Percentiles rank a stretch among this genome's conserved stretches.
Evolutionary conservation across 306 rosid species (phyloP).

Genomic region (Fagus crenata): DNA sequence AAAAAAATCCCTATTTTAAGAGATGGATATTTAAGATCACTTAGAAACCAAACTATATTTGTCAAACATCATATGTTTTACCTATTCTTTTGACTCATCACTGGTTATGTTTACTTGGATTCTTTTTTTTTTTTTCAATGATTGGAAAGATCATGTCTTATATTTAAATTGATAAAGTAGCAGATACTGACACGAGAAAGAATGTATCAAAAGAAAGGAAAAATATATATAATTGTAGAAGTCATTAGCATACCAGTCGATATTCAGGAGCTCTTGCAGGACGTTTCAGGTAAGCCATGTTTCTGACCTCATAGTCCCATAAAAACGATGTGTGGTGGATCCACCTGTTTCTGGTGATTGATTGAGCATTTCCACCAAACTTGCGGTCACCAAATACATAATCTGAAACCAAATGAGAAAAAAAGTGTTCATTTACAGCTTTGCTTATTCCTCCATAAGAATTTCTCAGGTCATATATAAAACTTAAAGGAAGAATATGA

Average conservation of each 20-base stretch:
- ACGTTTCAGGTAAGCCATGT: slow-evolving; percentile 84
- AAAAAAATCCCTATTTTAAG: not conserved
- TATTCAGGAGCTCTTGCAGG: slow-evolving; percentile 75
- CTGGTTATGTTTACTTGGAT: not conserved
- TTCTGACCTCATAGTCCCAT: slow-evolving; percentile 76
- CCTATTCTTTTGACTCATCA: not conserved
- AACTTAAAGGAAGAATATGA: not conserved
- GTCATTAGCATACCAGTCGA: slow-evolving; percentile 55
- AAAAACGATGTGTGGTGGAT: slow-evolving; percentile 95
- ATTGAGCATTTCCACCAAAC: slow-evolving; percentile 98
- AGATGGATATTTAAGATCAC: not conserved
- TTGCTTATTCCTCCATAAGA: slow-evolving; percentile 10
- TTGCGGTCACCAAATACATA: slow-evolving; percentile 80
- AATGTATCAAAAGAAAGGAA: not conserved
- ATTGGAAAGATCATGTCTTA: not conserved
- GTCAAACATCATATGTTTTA: not conserved
- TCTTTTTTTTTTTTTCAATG: not conserved
- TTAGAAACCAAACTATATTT: not conserved
- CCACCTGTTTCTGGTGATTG: slow-evolving; percentile 86
- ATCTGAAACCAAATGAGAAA: slow-evolving; percentile 46
- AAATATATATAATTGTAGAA: slow-evolving; percentile 2
- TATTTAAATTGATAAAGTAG: not conserved
- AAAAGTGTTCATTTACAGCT: slow-evolving; percentile 21
- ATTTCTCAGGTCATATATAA: not conserved
- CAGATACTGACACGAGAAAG: not conserved